These are phyloP conservation scores for Parachaetomium inaequale DNA, from an alignment of 495 filamentous ascomycete species.

Conservation along the genomic window DNA sequence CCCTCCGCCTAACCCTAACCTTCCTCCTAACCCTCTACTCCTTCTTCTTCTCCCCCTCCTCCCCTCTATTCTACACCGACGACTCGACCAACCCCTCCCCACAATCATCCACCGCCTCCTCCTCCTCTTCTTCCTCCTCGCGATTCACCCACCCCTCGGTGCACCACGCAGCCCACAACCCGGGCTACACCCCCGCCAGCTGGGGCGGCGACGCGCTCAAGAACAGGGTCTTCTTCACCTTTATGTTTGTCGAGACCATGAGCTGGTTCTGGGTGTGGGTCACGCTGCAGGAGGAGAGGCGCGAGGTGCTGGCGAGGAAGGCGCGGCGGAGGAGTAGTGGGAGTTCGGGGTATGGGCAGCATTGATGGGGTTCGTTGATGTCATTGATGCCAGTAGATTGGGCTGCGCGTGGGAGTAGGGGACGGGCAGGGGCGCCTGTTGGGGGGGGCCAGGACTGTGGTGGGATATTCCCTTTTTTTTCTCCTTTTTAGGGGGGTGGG, in stretches of 20 bases:
- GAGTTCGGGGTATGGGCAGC: slow-evolving; percentile 7
- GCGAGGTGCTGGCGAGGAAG: slow-evolving; percentile 36
- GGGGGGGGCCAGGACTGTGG: too few relatives aligned
- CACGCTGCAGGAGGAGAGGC: slow-evolving; percentile 51
- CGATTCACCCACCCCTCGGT: slow-evolving; percentile 32
- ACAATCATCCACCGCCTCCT: background rate
- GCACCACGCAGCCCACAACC: slow-evolving; percentile 16
- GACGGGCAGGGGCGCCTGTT: too few relatives aligned
- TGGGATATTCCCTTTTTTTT: too few relatives aligned
- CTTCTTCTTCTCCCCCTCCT: slow-evolving; percentile 42
- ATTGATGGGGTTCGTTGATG: too few relatives aligned
- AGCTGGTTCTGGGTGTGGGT: slow-evolving; percentile 81
- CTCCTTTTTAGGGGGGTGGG: too few relatives aligned
- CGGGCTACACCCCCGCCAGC: slow-evolving; percentile 28
- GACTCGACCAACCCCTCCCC: background rate
- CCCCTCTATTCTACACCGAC: slow-evolving; percentile 35
- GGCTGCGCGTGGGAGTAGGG: too few relatives aligned
- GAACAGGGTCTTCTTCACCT: slow-evolving; percentile 78
- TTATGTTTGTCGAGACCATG: slow-evolving; percentile 78
- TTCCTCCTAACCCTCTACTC: slow-evolving; percentile 53
- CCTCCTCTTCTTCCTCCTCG: slow-evolving; percentile 10
- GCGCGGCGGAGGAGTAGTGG: slow-evolving; percentile 26
- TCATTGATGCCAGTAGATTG: too few relatives aligned
- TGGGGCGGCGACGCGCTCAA: slow-evolving; percentile 60
- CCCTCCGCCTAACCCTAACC: slow-evolving; percentile 61